Conservation (phyloP, 495 filamentous ascomycete genomes). For the Aspergillus funiculosus region DNA sequence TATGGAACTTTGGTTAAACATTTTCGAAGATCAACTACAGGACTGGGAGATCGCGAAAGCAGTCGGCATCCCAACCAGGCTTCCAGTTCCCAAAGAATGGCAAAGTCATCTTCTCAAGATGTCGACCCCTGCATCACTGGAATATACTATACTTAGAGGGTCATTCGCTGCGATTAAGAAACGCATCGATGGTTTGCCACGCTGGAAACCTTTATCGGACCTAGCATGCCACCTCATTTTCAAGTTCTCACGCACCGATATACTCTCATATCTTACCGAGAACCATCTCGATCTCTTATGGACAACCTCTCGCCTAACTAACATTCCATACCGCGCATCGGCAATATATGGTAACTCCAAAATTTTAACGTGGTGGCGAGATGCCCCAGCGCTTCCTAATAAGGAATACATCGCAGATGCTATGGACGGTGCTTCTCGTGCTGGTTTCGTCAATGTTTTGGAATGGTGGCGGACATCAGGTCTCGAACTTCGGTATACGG, state of each 20-base stretch:
- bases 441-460: constrained; percentile 75
- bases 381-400: constrained; percentile 66
- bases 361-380: constrained; percentile 85
- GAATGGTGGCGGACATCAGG: constrained; percentile 88
- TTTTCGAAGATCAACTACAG: constrained; percentile 67
- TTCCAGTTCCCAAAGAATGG: constrained; percentile 73
- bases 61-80: constrained; percentile 69
- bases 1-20: constrained; percentile 80
- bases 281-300: constrained; percentile 74
- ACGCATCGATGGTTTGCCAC: constrained; percentile 57
- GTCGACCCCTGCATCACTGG: constrained; percentile 54
- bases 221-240: constrained; percentile 82
- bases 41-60: constrained; percentile 88
- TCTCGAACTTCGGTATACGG: constrained; percentile 75
- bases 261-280: constrained; percentile 75
- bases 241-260: constrained; percentile 74
- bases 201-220: constrained; percentile 68
- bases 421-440: constrained; percentile 76
- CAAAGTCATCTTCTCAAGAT: constrained; percentile 45
- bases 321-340: constrained; percentile 78
- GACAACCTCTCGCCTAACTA: constrained; percentile 71
- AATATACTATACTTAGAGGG: constrained; percentile 74
- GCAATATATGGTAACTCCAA: constrained; percentile 79
- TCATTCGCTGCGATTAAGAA: constrained; percentile 61
- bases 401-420: constrained; percentile 76